These are phyloP conservation scores for Boletellus emodensis DNA, from an alignment of 768 basidiomycete genomes.

Conservation along the genomic window DNA sequence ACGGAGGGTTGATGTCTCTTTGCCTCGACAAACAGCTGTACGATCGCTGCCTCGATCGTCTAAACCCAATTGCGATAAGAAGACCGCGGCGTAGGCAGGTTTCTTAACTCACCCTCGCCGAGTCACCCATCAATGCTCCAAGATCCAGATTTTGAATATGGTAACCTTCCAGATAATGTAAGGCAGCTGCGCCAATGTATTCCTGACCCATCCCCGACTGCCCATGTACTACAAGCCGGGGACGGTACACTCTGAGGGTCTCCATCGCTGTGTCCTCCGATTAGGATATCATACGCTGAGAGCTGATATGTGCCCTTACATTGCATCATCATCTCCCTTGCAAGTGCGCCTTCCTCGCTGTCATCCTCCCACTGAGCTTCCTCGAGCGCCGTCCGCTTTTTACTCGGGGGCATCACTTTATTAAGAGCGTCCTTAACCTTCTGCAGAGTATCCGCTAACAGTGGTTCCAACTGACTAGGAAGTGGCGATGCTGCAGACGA, in stretches of 20 bases:
- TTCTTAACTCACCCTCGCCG: slow-evolving; percentile 64
- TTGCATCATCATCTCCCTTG: slow-evolving; percentile 85
- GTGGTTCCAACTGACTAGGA: slow-evolving; percentile 77
- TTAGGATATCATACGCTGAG: not conserved
- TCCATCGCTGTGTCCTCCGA: slow-evolving; percentile 67
- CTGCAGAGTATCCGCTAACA: slow-evolving; percentile 67
- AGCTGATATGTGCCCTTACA: slow-evolving; percentile 42
- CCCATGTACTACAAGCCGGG: slow-evolving; percentile 82
- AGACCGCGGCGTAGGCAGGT: not conserved
- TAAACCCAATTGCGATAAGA: slow-evolving; percentile 27
- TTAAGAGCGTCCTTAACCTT: slow-evolving; percentile 68
- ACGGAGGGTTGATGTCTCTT: slow-evolving; percentile 96
- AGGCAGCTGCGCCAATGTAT: slow-evolving; percentile 83
- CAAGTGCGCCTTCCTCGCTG: slow-evolving; percentile 77
- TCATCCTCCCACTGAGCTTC: slow-evolving; percentile 93
- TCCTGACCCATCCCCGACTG: slow-evolving; percentile 84
- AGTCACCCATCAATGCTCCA: slow-evolving; percentile 83
- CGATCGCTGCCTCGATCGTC: slow-evolving; percentile 89
- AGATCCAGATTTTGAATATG: slow-evolving; percentile 93
- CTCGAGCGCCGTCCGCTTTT: slow-evolving; percentile 80
- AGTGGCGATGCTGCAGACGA: slow-evolving; percentile 82
- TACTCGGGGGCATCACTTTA: slow-evolving; percentile 73
- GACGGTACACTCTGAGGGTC: slow-evolving; percentile 84
- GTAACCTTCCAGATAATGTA: slow-evolving; percentile 94
- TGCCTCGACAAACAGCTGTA: slow-evolving; percentile 94